Percentiles rank a stretch among this genome's conserved stretches.
Conservation (phyloP, 345 rosid genomes). For the Eucalyptus rudis region DNA sequence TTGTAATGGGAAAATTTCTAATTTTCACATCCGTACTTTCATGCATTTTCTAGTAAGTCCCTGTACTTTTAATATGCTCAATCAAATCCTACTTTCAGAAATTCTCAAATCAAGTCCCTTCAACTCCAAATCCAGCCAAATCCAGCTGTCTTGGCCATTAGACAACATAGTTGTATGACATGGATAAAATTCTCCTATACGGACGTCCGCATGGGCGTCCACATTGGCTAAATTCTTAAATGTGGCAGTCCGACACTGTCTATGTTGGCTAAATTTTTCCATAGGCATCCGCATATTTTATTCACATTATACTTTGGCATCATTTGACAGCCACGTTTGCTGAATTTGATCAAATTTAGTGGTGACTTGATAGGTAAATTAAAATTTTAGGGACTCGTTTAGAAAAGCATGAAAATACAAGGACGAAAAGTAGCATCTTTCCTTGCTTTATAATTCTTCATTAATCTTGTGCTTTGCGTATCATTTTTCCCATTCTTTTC, state of each 20-base stretch:
- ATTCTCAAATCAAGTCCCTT: neutral
- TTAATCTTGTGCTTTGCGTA: neutral
- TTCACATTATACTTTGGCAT: neutral
- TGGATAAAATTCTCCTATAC: neutral
- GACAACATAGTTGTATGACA: neutral
- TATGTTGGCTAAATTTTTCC: neutral
- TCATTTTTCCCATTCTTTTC: neutral
- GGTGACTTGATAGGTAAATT: neutral
- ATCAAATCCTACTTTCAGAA: neutral
- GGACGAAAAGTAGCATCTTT: neutral
- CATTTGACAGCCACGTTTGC: neutral
- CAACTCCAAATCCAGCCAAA: neutral
- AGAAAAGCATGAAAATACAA: neutral
- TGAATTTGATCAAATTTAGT: neutral
- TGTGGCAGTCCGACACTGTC: neutral
- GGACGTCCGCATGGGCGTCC: neutral
- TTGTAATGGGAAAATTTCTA: neutral
- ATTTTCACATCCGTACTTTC: neutral
- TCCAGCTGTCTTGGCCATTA: neutral
- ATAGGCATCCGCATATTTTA: neutral
- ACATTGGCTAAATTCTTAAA: neutral
- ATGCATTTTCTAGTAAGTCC: neutral
- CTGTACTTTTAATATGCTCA: neutral
- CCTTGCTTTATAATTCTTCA: neutral
- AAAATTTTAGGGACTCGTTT: neutral